A percentile compares a stretch with the other conserved stretches of the same genome.
Conservation (phyloP, 176 grass and related monocot genomes). For the Triticum monococcum region DNA sequence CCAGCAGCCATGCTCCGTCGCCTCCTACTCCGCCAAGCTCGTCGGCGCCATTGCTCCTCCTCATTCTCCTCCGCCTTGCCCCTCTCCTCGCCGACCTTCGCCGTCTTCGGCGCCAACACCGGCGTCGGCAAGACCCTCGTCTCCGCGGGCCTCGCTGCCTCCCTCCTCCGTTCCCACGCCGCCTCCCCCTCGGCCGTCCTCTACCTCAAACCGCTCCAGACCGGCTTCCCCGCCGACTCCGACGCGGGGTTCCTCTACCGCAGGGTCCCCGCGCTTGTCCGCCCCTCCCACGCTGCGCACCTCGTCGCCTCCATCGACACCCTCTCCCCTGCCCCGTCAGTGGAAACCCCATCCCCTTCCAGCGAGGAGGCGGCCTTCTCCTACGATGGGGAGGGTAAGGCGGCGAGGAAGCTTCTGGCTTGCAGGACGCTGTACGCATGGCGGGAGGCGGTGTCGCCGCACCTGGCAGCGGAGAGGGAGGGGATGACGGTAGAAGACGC, state of each 20-base stretch:
- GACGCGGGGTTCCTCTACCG: slow-evolving; percentile 71
- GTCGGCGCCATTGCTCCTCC: slow-evolving; percentile 1
- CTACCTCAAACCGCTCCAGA: slow-evolving; percentile 95
- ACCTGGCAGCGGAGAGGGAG: slow-evolving; percentile 87
- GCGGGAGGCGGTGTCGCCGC: slow-evolving; percentile 78
- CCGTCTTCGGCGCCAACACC: slow-evolving; percentile 84
- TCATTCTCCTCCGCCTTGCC: not conserved
- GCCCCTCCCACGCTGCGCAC: not conserved
- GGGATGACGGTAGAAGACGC: slow-evolving; percentile 60
- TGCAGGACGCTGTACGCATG: slow-evolving; percentile 88
- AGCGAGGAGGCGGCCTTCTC: slow-evolving; percentile 37
- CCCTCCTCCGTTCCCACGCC: slow-evolving; percentile 41
- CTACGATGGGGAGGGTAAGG: slow-evolving; percentile 12
- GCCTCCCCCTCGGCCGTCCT: slow-evolving; percentile 30
- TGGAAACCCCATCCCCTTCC: slow-evolving; percentile 18
- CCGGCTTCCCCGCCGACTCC: slow-evolving; percentile 79
- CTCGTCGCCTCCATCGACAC: slow-evolving; percentile 65
- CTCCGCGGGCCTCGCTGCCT: slow-evolving; percentile 69
- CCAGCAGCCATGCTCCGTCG: slow-evolving; percentile 29
- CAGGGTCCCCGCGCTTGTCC: slow-evolving; percentile 47
- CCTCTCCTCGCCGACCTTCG: slow-evolving; percentile 59
- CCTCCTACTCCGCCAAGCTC: slow-evolving; percentile 3
- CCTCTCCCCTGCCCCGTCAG: slow-evolving; percentile 48
- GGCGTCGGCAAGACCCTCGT: slow-evolving; percentile 93
- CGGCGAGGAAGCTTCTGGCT: slow-evolving; percentile 39